Base-by-base conservation (phyloP, 352 stramenopile genomes). In the Phytophthora palmivora region DNA sequence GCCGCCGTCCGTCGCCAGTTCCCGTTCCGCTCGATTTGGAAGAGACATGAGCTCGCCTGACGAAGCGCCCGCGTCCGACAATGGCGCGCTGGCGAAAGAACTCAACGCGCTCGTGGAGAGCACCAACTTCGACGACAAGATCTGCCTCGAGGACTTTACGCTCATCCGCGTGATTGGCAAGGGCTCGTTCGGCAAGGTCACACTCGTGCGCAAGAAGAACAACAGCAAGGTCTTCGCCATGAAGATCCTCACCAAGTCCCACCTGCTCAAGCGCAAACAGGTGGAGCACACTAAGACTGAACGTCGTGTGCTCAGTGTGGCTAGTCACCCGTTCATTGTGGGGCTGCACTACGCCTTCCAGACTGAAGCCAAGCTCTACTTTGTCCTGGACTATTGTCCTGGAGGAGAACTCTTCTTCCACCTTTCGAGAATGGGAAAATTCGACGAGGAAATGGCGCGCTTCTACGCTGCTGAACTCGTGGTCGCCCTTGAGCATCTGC, bases 401-500 rank as follows among this genome's bases (percentile, higher is more conserved):
- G 97, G 97, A 10, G 97, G 97, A 26, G 97, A 99, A 70, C 82
- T 99, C 26, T 99, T 99, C 70, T 98, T 98, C 78, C 96, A 99
- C 76, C 75, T 99, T 9, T 98, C 88, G 37, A 82, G 92, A 34
- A 97, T 98, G 78, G 85, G 96, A 71, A 91, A 97, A 43, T 99
- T 99, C 71, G 90, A 97, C 42, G 96, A 99, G 75, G 78, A 90
- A 14, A 96, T 98, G 68, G 88, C 97, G 71, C 87, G 89, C 26
- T 99, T 99, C 78, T 99, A 99, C 72, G 87, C 86, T 0, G 94
- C 96, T 0, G 92, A 97, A 53, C 89, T 99, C 7, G 84, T 99
- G n/a, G 84, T 99, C 10, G 97, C 89, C 38, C 81, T 99, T 16
- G 91, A 98, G 61, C 96, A 99, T 57, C 79, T 99, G 51, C 96